phyloP scores from a whole-genome alignment of 352 stramenopile genomes.

The Globisporangium cystogenes region DNA sequence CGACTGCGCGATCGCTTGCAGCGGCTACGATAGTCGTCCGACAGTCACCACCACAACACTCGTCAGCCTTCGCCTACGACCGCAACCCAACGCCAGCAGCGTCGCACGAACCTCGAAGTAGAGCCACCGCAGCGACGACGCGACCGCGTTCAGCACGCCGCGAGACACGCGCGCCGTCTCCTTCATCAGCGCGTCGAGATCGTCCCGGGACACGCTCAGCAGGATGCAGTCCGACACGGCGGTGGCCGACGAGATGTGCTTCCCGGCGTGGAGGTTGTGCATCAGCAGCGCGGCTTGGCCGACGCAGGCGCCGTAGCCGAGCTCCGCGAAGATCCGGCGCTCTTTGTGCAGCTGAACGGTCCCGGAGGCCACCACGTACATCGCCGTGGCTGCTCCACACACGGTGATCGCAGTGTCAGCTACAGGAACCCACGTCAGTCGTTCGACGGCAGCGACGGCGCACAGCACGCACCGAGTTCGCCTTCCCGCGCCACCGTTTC shows the following conservation, averaged over 20 bases:
- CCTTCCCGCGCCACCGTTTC: constrained; percentile 64
- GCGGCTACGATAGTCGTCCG: constrained; percentile 21
- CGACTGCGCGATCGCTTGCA: constrained; percentile 58
- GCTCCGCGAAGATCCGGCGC: constrained; percentile 48
- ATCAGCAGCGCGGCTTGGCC: constrained; percentile 69
- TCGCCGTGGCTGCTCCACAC: constrained; percentile 44
- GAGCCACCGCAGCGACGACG: constrained; percentile 62
- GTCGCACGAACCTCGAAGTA: constrained; percentile 61
- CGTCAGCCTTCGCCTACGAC: neutral
- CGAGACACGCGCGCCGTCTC: constrained; percentile 61
- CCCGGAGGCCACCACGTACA: constrained; percentile 72
- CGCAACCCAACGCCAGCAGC: neutral
- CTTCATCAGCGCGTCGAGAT: constrained; percentile 69
- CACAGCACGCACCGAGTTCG: constrained; percentile 36
- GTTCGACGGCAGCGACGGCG: neutral
- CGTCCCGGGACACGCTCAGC: constrained; percentile 62
- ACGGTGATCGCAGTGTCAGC: neutral
- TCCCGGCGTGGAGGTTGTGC: constrained; percentile 55
- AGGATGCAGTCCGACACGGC: constrained; percentile 59
- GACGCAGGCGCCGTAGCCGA: constrained; percentile 69
- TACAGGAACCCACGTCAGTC: neutral
- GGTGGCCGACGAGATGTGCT: constrained; percentile 70
- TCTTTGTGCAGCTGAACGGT: constrained; percentile 80
- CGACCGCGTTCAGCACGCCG: constrained; percentile 76
- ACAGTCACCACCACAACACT: too few relatives aligned